A percentile compares a stretch with the other conserved stretches of the same genome.
Evolutionary conservation across 176 grass and related monocot species (phyloP).

Genomic region (Carex littledalei): DNA sequence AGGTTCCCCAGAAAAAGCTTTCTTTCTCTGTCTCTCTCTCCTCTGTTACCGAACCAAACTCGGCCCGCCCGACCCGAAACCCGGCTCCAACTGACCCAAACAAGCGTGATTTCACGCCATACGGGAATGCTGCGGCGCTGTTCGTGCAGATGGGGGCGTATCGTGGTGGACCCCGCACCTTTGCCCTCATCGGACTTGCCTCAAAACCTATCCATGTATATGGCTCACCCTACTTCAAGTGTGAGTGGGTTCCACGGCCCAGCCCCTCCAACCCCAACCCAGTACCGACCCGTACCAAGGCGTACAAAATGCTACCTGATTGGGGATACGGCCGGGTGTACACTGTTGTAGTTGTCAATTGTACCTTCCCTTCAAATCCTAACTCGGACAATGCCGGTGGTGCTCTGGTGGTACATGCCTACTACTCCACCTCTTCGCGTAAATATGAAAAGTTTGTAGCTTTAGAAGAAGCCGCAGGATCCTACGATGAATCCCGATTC

Average conservation of each 20-base stretch:
- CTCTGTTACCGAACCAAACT: not conserved
- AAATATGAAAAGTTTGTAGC: constrained; percentile 71
- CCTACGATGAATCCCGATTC: constrained; percentile 53
- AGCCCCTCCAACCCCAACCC: constrained; percentile 30
- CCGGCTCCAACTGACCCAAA: constrained; percentile 33
- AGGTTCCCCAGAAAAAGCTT: not conserved
- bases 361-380: constrained; percentile 76
- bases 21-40: not conserved
- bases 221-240: constrained; percentile 80
- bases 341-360: constrained; percentile 82
- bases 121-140: constrained; percentile 70
- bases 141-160: constrained; percentile 92
- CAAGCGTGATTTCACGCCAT: constrained; percentile 54
- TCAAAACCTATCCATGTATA: constrained; percentile 84
- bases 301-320: constrained; percentile 86
- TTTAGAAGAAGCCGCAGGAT: constrained; percentile 58
- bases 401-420: constrained; percentile 78
- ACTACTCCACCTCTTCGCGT: constrained; percentile 64
- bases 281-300: constrained; percentile 57
- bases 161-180: constrained; percentile 68
- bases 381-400: constrained; percentile 67
- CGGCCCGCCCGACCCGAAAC: not conserved
- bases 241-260: constrained; percentile 69
- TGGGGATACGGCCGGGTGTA: constrained; percentile 96
- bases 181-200: constrained; percentile 63